Evolutionary conservation across 2,329 filamentous ascomycete species (phyloP), one percentile per base, ranked within the genome.

Genomic region (Elsinoe necatrix): DNA sequence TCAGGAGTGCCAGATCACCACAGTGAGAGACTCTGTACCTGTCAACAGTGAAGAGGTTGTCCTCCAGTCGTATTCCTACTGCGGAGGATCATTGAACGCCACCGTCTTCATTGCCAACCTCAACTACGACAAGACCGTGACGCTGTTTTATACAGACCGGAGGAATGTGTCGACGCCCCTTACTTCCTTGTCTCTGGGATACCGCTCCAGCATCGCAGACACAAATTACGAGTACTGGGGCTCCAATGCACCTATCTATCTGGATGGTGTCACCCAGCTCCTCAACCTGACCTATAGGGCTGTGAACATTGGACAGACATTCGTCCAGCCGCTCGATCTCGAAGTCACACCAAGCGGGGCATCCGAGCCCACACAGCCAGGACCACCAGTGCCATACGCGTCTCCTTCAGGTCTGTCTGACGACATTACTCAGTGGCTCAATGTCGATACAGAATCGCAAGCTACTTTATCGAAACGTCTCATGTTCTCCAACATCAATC

Each of bases 401-500:
- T 61, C 57, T 11, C 65, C 65, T 2, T 58, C 54, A 11, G 67
- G 67, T 14, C 64, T 69, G 37, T 55, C 61, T 4, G 55, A 65
- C 23, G 67, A 69, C 54, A 67, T 69, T 56, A 67, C 65, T 12
- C 48, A 56, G 9, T 68, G 60, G 59, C 59, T 69, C 12, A 58
- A 60, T 7, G 56, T 63, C 16, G 50, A 54, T 5, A 58, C 42
- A 48, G 60, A 60, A 12, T 66, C 65, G 2, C 62, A 68, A 45
- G 55, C 61, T 3, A 60, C 59, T 9, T 60, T 61, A 2, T 60
- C 64, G 2, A 64, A 67, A 54, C 51, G 58, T 7, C 50, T 59
- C 41, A 68, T 69, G 66, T 68, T 68, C 58, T 54, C 58, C 11
- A 69, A 69, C 56, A 65, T 69, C 64, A 67, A 69, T 35, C 65